Percentiles rank a stretch among this genome's conserved stretches.
phyloP scores from a whole-genome alignment of 495 filamentous ascomycete species.

The Daldinia loculata region DNA sequence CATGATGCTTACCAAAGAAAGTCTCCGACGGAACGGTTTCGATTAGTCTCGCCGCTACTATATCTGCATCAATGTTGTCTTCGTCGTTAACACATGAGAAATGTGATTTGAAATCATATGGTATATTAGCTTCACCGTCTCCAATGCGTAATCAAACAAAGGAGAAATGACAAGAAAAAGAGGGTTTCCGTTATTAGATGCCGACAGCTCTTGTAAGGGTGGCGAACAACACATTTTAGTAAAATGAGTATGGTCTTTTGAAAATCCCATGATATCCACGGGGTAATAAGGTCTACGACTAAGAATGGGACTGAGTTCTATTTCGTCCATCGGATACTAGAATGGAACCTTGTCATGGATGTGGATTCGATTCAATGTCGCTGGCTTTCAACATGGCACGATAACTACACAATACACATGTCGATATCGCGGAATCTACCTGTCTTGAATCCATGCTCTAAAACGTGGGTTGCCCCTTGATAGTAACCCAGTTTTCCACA shows the following conservation, averaged over 20 bases:
- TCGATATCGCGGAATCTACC: background rate
- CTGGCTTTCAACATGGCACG: background rate
- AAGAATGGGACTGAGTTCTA: background rate
- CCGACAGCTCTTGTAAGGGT: background rate
- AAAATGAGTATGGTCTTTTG: background rate
- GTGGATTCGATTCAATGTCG: background rate
- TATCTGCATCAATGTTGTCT: background rate
- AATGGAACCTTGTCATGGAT: background rate
- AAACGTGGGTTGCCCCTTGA: slow-evolving; percentile 24
- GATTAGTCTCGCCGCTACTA: background rate
- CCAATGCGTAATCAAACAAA: background rate
- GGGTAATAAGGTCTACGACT: background rate
- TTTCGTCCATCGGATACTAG: background rate
- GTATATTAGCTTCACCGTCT: background rate
- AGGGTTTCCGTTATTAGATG: background rate
- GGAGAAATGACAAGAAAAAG: background rate
- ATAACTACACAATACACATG: background rate
- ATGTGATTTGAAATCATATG: slow-evolving; percentile 1
- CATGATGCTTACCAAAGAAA: background rate
- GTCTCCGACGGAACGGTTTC: background rate
- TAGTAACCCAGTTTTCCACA: slow-evolving; percentile 7
- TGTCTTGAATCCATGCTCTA: slow-evolving; percentile 21
- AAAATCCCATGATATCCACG: background rate
- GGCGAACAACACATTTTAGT: background rate
- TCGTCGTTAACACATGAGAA: background rate